phyloP scores from a whole-genome alignment of 2,329 filamentous ascomycete species.

The Beauveria australis region DNA sequence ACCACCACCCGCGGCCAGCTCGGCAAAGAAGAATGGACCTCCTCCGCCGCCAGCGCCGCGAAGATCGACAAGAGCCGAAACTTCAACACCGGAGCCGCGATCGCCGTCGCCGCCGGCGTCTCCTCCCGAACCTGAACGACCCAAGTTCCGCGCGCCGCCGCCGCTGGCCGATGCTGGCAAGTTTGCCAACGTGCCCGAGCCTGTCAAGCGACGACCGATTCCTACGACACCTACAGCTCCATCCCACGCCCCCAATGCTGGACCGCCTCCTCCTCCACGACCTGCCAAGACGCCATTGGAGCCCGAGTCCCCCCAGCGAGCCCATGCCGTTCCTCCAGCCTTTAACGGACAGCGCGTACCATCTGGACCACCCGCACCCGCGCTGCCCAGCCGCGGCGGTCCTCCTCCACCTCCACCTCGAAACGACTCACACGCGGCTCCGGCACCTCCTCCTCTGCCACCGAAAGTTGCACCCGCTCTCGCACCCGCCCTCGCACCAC shows the following conservation, averaged over 20 bases:
- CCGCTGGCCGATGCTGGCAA: conserved; percentile 86
- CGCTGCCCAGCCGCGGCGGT: conserved; percentile 62
- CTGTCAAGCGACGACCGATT: conserved; percentile 17
- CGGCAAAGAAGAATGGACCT: conserved; percentile 30
- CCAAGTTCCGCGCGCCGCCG: conserved; percentile 75
- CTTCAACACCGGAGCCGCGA: conserved; percentile 60
- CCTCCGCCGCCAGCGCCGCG: conserved; percentile 53
- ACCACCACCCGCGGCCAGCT: conserved; percentile 13
- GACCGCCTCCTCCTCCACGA: conserved; percentile 28
- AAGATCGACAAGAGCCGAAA: conserved; percentile 45
- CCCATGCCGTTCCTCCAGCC: conserved; percentile 71
- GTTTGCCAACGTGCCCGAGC: conserved; percentile 52
- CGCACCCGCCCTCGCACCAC: conserved; percentile 29
- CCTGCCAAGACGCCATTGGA: conserved; percentile 66
- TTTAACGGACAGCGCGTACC: conserved; percentile 64
- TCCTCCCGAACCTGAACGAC: conserved; percentile 28
- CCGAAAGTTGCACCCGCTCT: conserved; percentile 37
- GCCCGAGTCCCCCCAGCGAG: conserved; percentile 43
- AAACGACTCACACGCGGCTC: conserved; percentile 21
- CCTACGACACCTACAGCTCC: conserved; percentile 20
- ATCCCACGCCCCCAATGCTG: conserved; percentile 19
- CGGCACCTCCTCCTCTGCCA: conserved; percentile 36
- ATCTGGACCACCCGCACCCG: conserved; percentile 35
- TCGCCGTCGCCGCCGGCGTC: conserved; percentile 48
- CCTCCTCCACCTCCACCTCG: conserved; percentile 61